These are phyloP conservation scores for Cryptococcus sp. DNA, from an alignment of 1,284 basidiomycete species.

Conservation along the genomic window DNA sequence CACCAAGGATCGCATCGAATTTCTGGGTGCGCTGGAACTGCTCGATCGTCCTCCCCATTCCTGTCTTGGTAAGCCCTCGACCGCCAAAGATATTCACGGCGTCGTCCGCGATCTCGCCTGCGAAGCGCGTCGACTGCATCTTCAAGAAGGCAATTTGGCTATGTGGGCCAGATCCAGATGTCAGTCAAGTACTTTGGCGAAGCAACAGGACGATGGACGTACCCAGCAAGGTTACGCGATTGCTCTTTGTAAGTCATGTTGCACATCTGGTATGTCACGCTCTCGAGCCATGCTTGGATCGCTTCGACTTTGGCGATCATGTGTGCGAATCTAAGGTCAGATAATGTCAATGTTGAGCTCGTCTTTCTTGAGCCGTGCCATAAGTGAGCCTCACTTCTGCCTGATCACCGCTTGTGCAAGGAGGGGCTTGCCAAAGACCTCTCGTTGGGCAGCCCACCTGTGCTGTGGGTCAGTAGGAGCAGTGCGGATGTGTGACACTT, in stretches of 20 bases:
- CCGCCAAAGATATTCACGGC: conserved; percentile 60
- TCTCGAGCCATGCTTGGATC: conserved; percentile 85
- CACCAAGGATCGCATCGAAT: conserved; percentile 71
- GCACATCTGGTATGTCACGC: conserved; percentile 86
- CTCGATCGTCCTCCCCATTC: conserved; percentile 61
- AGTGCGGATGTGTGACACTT: no score
- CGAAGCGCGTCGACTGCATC: conserved; percentile 60
- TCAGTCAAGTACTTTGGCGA: neutral
- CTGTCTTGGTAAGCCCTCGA: conserved; percentile 64
- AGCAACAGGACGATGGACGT: neutral
- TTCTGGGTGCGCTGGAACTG: conserved; percentile 67
- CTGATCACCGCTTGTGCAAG: conserved; percentile 81
- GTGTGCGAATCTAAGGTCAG: conserved; percentile 60
- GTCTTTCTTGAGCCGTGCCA: neutral
- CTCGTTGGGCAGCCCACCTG: conserved; percentile 71
- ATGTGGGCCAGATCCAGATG: neutral
- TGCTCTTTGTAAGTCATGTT: conserved; percentile 79
- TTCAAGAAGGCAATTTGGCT: conserved; percentile 56
- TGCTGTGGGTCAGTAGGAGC: neutral
- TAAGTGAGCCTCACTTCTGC: conserved; percentile 58
- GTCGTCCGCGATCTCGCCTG: conserved; percentile 56
- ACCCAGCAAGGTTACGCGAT: conserved; percentile 54
- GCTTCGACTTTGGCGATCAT: conserved; percentile 85
- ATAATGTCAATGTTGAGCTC: neutral
- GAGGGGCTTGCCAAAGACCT: conserved; percentile 83